Evolutionary conservation across 2,329 filamentous ascomycete species (phyloP).

Genomic region (Exophiala alcalophila): DNA sequence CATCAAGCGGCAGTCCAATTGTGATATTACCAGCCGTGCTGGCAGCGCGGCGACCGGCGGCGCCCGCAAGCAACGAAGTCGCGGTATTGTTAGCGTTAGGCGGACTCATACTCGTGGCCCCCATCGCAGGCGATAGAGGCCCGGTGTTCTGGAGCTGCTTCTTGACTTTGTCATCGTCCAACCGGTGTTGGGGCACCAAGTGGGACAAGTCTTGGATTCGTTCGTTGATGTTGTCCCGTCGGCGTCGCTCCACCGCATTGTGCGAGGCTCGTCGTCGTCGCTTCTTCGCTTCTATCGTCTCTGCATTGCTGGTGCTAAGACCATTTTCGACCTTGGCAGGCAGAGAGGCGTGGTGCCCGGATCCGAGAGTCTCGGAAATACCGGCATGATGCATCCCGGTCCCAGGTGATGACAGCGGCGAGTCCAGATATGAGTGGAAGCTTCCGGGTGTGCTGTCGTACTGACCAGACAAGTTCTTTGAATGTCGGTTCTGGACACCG

Average conservation of each 20-base stretch:
- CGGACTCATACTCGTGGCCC: constrained; percentile 63
- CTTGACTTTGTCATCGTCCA: constrained; percentile 95
- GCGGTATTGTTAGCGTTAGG: constrained; percentile 59
- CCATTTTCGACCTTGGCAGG: constrained; percentile 74
- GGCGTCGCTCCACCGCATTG: constrained; percentile 90
- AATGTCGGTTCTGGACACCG: constrained; percentile 60
- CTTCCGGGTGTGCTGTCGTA: constrained; percentile 87
- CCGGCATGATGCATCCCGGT: constrained; percentile 59
- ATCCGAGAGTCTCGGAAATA: constrained; percentile 82
- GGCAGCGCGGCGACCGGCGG: constrained; percentile 75
- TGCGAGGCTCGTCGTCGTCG: constrained; percentile 89
- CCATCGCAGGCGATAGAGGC: constrained; percentile 78
- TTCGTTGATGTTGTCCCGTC: constrained; percentile 97
- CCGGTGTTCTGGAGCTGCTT: constrained; percentile 93
- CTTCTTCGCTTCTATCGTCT: constrained; percentile 90
- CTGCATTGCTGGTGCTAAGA: constrained; percentile 53
- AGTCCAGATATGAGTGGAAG: constrained; percentile 80
- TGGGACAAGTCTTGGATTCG: constrained; percentile 94
- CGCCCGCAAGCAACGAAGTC: constrained; percentile 82
- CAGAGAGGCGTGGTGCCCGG: constrained; percentile 80
- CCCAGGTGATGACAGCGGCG: constrained; percentile 77
- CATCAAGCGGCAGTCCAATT: constrained; percentile 85
- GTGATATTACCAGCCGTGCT: constrained; percentile 80
- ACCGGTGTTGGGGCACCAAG: constrained; percentile 82
- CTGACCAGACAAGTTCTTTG: constrained; percentile 81